Evolutionary conservation across 2,329 filamentous ascomycete genomes (phyloP), one percentile per base, ranked within the genome.

Genomic region (Magnaporthiopsis poae): DNA sequence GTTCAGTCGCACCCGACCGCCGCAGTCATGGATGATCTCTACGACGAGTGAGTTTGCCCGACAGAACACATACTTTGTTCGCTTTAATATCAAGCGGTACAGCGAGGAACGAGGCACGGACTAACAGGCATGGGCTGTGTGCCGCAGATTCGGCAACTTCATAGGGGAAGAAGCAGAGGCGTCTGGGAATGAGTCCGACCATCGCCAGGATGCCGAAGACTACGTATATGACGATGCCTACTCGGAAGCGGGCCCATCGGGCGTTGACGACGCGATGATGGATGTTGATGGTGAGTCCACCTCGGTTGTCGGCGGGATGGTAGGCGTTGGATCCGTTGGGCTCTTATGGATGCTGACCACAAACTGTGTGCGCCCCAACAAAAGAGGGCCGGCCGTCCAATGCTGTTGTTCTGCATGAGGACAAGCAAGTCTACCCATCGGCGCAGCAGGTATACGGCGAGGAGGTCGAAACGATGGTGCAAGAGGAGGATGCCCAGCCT

Each of bases 351-450:
- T 65, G 18, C 25, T 52, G 11, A n/a, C 25, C 46, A 15, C n/a
- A 21, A 56, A 11, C 33, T 59, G 25, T 8, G 39, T 21, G 39
- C 12, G 66, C 75, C 67, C 77, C 68, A 31, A 67, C 63, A 69
- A 70, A 70, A 85, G 87, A 92, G 76, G 89, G 93, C 63, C 92
- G 90, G 18, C 91, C 94, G 3, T 97, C 93, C 5, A 99, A 98
- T 77, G 94, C 95, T 65, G 92, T 99, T n/a, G 86, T 99, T 67
- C 85, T 99, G 62, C 95, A 99, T 79, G 95, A 99, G 82, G 95
- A 99, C 80, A 99, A 99, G 78, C 95, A 98, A 76, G 99, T 99
- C 78, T 99, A 99, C 75, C 95, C 95, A 36, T 96, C 93, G n/a
- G 95, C 95, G 67, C 89, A 94, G 75, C 95, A 99, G 77, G 88